Evolutionary conservation across 2,329 filamentous ascomycete genomes (phyloP).

Genomic region (Sporothrix pseudoabietina): DNA sequence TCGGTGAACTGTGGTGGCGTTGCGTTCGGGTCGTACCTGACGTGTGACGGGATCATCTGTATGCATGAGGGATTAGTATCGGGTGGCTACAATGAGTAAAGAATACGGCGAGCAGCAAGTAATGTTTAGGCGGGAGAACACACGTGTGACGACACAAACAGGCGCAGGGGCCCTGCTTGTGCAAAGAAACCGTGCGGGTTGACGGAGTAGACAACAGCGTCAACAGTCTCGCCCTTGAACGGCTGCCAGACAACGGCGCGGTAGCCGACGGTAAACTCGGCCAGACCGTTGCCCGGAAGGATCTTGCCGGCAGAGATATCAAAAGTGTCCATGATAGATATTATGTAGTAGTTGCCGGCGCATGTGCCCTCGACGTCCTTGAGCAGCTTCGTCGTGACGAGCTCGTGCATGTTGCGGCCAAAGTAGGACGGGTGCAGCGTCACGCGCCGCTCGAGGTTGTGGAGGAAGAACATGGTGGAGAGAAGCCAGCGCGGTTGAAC

Average conservation of each 20-base stretch:
- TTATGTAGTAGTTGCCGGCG: slow-evolving; percentile 94
- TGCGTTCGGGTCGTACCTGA: slow-evolving; percentile 93
- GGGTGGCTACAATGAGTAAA: too few species aligned
- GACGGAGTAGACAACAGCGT: slow-evolving; percentile 89
- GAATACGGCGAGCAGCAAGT: too few species aligned
- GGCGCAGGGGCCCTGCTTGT: slow-evolving; percentile 73
- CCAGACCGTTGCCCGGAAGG: slow-evolving; percentile 84
- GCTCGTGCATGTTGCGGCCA: slow-evolving; percentile 86
- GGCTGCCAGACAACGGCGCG: slow-evolving; percentile 96
- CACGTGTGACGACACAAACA: slow-evolving; percentile 82
- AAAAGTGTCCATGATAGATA: slow-evolving; percentile 95
- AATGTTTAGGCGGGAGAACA: too few species aligned
- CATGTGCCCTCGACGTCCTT: slow-evolving; percentile 94
- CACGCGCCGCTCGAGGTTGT: slow-evolving; percentile 92
- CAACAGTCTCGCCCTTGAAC: slow-evolving; percentile 97
- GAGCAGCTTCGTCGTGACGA: slow-evolving; percentile 85
- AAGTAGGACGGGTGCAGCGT: slow-evolving; percentile 97
- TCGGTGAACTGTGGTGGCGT: slow-evolving; percentile 97
- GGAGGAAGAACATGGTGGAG: slow-evolving; percentile 89
- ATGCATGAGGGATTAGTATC: too few species aligned
- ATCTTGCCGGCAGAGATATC: slow-evolving; percentile 93
- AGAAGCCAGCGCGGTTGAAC: not conserved
- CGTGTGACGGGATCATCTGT: slow-evolving; percentile 85
- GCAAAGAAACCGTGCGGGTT: slow-evolving; percentile 92
- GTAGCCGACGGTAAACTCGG: slow-evolving; percentile 93